Percentiles rank a stretch among this genome's conserved stretches.
Evolutionary conservation across 73 alveolate species (phyloP).

Genomic region (Loxodes magnus): DNA sequence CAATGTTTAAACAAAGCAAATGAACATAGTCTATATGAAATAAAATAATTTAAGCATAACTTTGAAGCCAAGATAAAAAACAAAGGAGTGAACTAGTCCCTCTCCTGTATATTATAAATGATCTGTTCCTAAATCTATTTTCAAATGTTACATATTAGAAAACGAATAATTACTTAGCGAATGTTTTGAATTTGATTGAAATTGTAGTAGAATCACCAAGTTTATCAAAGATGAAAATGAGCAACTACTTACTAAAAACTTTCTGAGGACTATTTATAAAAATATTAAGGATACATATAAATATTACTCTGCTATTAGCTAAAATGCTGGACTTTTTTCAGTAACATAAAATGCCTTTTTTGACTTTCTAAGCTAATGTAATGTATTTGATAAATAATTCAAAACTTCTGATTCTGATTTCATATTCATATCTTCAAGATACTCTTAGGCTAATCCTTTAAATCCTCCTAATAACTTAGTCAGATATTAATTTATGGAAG

Average conservation of each 20-base stretch:
- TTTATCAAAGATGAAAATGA: conserved; percentile 46
- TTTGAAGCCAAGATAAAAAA: conserved; percentile 5
- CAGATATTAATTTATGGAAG: conserved; percentile 38
- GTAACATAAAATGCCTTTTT: conserved; percentile 15
- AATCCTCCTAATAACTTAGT: conserved; percentile 30
- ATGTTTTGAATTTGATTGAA: conserved; percentile 87
- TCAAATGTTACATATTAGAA: conserved; percentile 41
- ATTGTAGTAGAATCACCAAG: conserved; percentile 32
- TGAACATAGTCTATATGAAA: not conserved
- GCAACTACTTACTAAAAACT: conserved; percentile 19
- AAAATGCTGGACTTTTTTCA: conserved; percentile 11
- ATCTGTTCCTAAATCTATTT: conserved; percentile 34
- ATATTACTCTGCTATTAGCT: conserved; percentile 24
- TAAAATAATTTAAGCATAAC: not conserved
- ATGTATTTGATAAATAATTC: conserved; percentile 7
- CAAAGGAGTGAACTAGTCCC: not conserved
- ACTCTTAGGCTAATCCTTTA: conserved; percentile 18
- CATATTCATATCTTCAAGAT: conserved; percentile 18
- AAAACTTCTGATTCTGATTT: conserved; percentile 34
- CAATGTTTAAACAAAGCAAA: not conserved
- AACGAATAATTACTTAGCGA: conserved; percentile 33
- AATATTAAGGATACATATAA: conserved; percentile 21
- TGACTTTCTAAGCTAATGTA: conserved; percentile 8
- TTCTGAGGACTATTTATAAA: conserved; percentile 19
- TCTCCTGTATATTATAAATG: conserved; percentile 13